Base-by-base conservation (phyloP, 2,329 filamentous ascomycete species). In the Chaetomium sp. region DNA sequence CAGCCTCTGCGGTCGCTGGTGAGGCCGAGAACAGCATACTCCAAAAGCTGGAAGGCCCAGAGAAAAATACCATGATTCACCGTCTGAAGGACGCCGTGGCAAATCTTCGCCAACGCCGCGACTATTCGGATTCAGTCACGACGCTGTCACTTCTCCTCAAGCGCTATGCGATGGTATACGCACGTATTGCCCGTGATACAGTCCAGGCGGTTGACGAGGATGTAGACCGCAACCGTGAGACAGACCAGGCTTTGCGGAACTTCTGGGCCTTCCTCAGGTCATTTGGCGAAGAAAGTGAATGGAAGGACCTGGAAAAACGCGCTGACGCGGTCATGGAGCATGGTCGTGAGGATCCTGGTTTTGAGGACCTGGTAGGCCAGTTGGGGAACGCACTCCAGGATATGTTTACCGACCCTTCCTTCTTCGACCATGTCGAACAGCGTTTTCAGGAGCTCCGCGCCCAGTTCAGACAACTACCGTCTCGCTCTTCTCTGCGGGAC, bases 111-210 rank as follows among this genome's bases (percentile, higher is more conserved):
- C 84, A 91, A 72, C 87, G 90, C 59, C 86, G 84, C 8, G 92
- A 97, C 74, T 98, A 98, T 75, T 87, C 90, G 0, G 88, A 93
- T 56, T 97, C 93, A 0, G 92, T 97, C 0, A 92, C 91, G 0
- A 92, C 88, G 0, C 77, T 98, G 35, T 86, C 90, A 0, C 78
- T 88, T 8, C 81, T 98, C 6, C 82, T 97, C 63, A 87, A 92
- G 73, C 86, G 89, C 50, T 97, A 96, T 75, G 89, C 91, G 10
- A 80, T 87, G 67, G 82, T 88, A 10, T 97, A 97, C 74, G 91
- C 92, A 0, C 86, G 87, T 42, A 89, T 88, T 0, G 84, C 88
- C 0, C 85, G 89, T 61, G 85, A 92, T 56, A 84, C 91, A 0
- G 81, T 88, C 2, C 82, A 86, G 27, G 85, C 86, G 1, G 85